phyloP scores from a whole-genome alignment of 192 early-diverging fungal genomes.

The Backusella circina region DNA sequence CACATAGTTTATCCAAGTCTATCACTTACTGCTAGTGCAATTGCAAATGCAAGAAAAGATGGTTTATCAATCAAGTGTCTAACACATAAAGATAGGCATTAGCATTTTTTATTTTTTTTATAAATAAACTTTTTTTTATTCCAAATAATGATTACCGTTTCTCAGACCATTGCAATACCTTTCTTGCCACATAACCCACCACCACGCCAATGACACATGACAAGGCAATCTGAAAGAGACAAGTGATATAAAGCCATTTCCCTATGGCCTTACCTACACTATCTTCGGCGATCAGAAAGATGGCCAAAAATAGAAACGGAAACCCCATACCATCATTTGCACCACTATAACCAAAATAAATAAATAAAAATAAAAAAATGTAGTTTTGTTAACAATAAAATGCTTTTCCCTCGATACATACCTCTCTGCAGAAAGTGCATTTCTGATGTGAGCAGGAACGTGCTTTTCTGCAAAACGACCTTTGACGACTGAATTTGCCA shows the following conservation, averaged over 20 bases:
- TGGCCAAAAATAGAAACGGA: slow-evolving; percentile 78
- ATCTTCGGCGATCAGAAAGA: slow-evolving; percentile 61
- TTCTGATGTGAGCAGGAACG: slow-evolving; percentile 70
- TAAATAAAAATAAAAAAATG: not conserved
- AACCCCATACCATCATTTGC: slow-evolving; percentile 86
- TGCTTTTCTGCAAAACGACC: slow-evolving; percentile 91
- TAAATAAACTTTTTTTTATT: not conserved
- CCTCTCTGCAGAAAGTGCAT: slow-evolving; percentile 75
- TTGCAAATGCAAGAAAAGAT: slow-evolving; percentile 79
- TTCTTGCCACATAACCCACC: slow-evolving; percentile 67
- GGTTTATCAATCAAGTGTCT: slow-evolving; percentile 76
- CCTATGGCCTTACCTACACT: slow-evolving; percentile 61
- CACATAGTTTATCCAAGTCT: not conserved
- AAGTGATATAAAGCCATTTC: slow-evolving; percentile 75
- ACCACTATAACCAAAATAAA: too few relatives aligned
- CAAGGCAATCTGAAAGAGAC: slow-evolving; percentile 76
- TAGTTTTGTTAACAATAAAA: not conserved
- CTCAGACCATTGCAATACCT: slow-evolving; percentile 65
- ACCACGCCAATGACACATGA: slow-evolving; percentile 67
- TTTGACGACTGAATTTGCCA: slow-evolving; percentile 92
- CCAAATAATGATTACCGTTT: slow-evolving; percentile 27
- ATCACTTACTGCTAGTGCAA: slow-evolving; percentile 68
- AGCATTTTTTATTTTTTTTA: too few relatives aligned
- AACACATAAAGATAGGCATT: not conserved
- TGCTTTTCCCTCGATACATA: not conserved